These are phyloP conservation scores for Aureobasidium sp. DNA, from an alignment of 2,329 filamentous ascomycete genomes.

Conservation along the genomic window DNA sequence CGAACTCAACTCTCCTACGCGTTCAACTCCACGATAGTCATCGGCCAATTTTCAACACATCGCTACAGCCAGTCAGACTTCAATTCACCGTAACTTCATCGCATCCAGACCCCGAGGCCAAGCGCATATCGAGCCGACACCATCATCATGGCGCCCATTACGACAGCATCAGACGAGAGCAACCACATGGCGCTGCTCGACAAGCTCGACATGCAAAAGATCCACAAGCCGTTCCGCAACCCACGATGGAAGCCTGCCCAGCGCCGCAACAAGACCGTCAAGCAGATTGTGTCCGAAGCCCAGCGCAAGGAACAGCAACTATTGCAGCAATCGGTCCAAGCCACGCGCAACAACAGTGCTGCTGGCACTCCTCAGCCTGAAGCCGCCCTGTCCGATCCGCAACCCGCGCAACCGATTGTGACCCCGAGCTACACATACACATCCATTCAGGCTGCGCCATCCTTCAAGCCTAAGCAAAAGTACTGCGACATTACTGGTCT, in stretches of 20 bases:
- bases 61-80: neutral
- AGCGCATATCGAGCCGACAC: neutral
- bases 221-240: constrained; percentile 85
- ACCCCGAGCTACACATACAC: constrained; percentile 76
- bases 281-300: constrained; percentile 87
- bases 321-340: constrained; percentile 53
- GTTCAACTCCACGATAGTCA: neutral
- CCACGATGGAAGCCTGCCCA: constrained; percentile 83
- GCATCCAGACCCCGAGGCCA: neutral
- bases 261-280: constrained; percentile 98
- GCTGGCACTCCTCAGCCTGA: constrained; percentile 53
- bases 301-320: constrained; percentile 83
- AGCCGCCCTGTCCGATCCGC: constrained; percentile 63
- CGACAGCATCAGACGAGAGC: constrained; percentile 66
- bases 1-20: neutral
- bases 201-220: constrained; percentile 79
- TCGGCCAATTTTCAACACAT: neutral
- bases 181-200: constrained; percentile 78
- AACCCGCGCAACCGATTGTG: constrained; percentile 24
- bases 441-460: constrained; percentile 92
- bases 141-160: constrained; percentile 47
- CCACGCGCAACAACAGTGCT: constrained; percentile 68
- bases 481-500: constrained; percentile 97
- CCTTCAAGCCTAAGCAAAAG: constrained; percentile 66
- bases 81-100: neutral